Evolutionary conservation across 768 basidiomycete species (phyloP).

Genomic region (Collybia nuda): DNA sequence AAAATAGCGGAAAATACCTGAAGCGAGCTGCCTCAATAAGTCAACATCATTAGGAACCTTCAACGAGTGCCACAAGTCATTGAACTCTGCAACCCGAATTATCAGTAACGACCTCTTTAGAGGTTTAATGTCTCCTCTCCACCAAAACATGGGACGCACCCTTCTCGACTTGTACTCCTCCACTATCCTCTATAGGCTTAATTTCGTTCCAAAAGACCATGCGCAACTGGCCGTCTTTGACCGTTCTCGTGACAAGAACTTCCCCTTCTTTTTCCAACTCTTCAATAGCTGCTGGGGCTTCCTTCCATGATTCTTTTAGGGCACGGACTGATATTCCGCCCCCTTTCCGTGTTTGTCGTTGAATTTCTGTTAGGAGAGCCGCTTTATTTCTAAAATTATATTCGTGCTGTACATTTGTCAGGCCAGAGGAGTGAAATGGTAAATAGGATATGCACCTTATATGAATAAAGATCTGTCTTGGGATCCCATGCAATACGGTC

Average conservation of each 20-base stretch:
- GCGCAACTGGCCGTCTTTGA: conserved; percentile 78
- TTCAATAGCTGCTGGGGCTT: conserved; percentile 79
- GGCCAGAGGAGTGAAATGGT: not conserved
- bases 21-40: conserved; percentile 71
- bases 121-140: not conserved
- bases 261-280: conserved; percentile 90
- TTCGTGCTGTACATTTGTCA: conserved; percentile 61
- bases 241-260: conserved; percentile 82
- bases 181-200: conserved; percentile 70
- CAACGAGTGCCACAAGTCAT: conserved; percentile 82
- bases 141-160: conserved; percentile 39
- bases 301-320: conserved; percentile 90
- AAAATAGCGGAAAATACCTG: conserved; percentile 42
- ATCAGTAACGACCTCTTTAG: conserved; percentile 8
- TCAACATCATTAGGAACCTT: conserved; percentile 87
- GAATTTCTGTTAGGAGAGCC: conserved; percentile 81
- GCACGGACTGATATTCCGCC: conserved; percentile 83
- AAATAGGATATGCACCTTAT: conserved; percentile 56
- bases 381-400: conserved; percentile 84
- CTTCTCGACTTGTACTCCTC: conserved; percentile 75
- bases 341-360: conserved; percentile 79
- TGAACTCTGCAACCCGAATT: conserved; percentile 60
- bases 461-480: conserved; percentile 84
- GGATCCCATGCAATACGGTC: conserved; percentile 79
- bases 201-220: conserved; percentile 94